Base-by-base conservation (phyloP, 306 rosid genomes). In the Citrullus colocynthis region DNA sequence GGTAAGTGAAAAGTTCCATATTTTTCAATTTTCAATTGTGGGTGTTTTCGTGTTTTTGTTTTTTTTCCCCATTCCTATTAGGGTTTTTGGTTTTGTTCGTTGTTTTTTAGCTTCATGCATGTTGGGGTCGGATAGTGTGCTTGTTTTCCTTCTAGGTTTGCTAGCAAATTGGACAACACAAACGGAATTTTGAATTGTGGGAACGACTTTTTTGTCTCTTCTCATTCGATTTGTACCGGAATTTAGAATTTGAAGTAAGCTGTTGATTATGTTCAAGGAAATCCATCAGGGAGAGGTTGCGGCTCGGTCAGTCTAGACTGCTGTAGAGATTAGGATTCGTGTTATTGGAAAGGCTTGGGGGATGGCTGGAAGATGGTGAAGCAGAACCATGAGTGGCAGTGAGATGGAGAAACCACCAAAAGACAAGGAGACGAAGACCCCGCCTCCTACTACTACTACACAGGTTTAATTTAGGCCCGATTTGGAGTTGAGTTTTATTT, bases 331-430 rank as follows among this genome's bases (percentile, higher is more conserved):
- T 41, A 67, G 74, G 75, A 57, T 80, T 75, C 72, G 32, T 81
- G 67, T 73, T 82, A 84, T 89, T 88, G 90, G 83, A 84, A 48
- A 88, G 97, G 87, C 87, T 78, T 81, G 84, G 83, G 59, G 82
- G 79, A 58, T 80, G 77, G 77, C 72, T 79, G 83, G 80, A 73
- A 80, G 57, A 76, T 76, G 78, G 77, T 72, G 84, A 81, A 78
- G 77, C 84, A 77, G 79, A 70, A 78, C 80, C 81, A 91, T 88
- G 97, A 93, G 97, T 80, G 87, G 90, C 86, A 86, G 92, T 80
- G 97, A 88, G 78, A 89, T 88, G 91, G 99, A 95, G 77, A 95
- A 95, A 91, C 80, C 89, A 56, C 66, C 96, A 24, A 95, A 86
- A 80, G 86, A 86, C 63, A 74, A 54, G 76, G 99, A 89, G 80